Evolutionary conservation across 257 asterid species (phyloP).

Genomic region (Nicotiana knightiana): DNA sequence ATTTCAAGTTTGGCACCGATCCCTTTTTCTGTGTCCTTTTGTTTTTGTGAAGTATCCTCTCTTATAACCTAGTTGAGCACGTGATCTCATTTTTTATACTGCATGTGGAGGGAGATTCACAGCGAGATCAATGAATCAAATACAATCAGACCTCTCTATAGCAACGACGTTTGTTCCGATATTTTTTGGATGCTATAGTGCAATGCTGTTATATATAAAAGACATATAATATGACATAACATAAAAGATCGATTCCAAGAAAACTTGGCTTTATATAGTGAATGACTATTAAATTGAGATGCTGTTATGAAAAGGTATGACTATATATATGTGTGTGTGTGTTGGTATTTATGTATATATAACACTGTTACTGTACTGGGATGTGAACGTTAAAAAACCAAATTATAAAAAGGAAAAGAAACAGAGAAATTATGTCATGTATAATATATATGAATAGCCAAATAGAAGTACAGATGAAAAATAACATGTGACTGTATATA

Average conservation of each 20-base stretch:
- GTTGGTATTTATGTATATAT: no score
- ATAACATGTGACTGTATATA: background rate
- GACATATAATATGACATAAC: no score
- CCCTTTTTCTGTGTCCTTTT: background rate
- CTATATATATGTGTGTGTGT: no score
- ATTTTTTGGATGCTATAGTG: no score
- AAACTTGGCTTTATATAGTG: no score
- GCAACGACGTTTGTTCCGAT: rapidly evolving
- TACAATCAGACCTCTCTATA: no score
- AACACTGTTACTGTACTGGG: no score
- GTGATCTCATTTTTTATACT: background rate
- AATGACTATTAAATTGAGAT: no score
- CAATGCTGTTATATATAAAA: no score
- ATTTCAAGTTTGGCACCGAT: constrained; percentile 16
- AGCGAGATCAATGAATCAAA: background rate
- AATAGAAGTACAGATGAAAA: background rate
- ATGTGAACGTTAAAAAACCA: no score
- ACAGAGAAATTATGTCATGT: background rate
- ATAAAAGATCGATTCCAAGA: no score
- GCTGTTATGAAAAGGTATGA: no score
- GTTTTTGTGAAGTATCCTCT: background rate
- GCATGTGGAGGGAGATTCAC: background rate
- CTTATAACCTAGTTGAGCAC: background rate
- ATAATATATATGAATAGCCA: background rate
- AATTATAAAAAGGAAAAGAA: background rate